Evolutionary conservation across 106 monocot genomes (phyloP).

Genomic region (Iris macrosiphon): DNA sequence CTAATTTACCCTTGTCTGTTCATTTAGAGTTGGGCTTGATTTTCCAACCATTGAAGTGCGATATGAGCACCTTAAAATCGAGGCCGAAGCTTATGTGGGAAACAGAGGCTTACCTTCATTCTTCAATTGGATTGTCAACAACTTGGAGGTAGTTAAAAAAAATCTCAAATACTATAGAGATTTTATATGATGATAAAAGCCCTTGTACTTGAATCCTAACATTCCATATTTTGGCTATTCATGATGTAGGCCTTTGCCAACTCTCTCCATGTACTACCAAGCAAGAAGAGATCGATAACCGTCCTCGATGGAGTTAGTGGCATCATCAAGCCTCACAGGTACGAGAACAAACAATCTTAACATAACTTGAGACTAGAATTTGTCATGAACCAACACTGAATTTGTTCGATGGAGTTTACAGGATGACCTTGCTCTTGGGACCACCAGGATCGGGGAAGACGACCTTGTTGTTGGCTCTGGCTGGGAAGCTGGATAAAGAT

Average conservation of each 20-base stretch:
- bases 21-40: conserved; percentile 9
- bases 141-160: neutral
- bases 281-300: conserved; percentile 21
- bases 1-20: too few species aligned
- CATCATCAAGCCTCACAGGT: conserved; percentile 43
- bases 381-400: neutral
- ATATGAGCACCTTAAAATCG: conserved; percentile 5
- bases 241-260: conserved; percentile 4
- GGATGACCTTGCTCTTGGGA: conserved; percentile 47
- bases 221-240: too few species aligned
- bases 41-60: conserved; percentile 9
- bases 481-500: conserved; percentile 32
- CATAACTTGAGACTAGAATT: neutral
- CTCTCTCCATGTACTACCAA: conserved; percentile 21
- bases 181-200: neutral
- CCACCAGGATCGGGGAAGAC: conserved; percentile 47
- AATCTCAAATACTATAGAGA: neutral
- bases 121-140: conserved; percentile 5
- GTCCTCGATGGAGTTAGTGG: conserved; percentile 40
- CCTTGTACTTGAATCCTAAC: neutral
- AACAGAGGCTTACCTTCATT: conserved; percentile 7
- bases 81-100: conserved; percentile 8
- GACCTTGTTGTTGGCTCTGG: conserved; percentile 32
- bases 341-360: neutral
- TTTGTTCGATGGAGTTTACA: neutral